Percentiles rank a stretch among this genome's conserved stretches.
Evolutionary conservation across 169 alveolate genomes (phyloP).

Genomic region (Theileria equi): DNA sequence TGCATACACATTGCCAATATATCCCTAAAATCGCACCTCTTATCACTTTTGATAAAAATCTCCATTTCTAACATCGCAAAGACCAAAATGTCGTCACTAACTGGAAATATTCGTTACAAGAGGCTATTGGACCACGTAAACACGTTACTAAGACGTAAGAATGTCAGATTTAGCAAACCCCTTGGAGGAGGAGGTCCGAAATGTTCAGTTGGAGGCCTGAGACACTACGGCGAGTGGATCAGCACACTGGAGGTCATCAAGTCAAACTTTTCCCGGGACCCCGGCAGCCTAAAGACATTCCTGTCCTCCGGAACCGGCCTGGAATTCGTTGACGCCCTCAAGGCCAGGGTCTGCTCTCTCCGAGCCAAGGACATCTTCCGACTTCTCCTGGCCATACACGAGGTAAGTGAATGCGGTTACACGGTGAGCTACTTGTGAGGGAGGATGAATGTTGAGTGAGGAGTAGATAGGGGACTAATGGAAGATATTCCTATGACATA

Average conservation of each 20-base stretch:
- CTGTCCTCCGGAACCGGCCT: conserved; percentile 20
- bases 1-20: too few relatives aligned
- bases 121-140: conserved; percentile 16
- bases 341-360: conserved; percentile 49
- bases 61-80: too few relatives aligned
- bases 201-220: conserved; percentile 45
- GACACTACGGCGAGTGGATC: conserved; percentile 60
- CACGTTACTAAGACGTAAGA: conserved; percentile 16
- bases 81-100: too few relatives aligned
- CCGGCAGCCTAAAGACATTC: conserved; percentile 4
- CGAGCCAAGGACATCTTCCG: conserved; percentile 23
- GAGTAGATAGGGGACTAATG: too few relatives aligned
- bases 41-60: too few relatives aligned
- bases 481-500: too few relatives aligned
- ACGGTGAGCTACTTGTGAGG: background rate
- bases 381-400: conserved; percentile 18
- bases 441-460: too few relatives aligned
- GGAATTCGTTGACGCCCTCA: conserved; percentile 25
- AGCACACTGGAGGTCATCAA: conserved; percentile 13
- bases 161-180: conserved; percentile 50
- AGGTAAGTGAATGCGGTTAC: conserved; percentile 10
- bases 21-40: too few relatives aligned
- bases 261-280: conserved; percentile 1
- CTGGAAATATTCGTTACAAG: too few relatives aligned
- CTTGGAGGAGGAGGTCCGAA: background rate